Conservation (phyloP, 306 rosid genomes). For the Cucurbita pepo region DNA sequence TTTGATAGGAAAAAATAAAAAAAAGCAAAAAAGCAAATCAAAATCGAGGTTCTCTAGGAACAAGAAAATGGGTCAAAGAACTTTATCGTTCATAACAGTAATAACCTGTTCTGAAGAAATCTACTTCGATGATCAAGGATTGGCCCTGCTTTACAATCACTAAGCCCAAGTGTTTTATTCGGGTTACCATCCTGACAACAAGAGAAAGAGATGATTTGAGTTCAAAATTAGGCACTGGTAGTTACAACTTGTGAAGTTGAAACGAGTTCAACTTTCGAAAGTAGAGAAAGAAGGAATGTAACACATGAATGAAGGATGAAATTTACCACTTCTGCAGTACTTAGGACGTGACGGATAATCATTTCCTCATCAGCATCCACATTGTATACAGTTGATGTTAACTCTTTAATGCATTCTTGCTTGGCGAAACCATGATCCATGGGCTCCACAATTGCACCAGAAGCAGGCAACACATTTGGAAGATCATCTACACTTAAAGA, state of each 20-base stretch:
- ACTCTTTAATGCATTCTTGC: slow-evolving; percentile 16
- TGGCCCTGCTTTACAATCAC: slow-evolving; percentile 12
- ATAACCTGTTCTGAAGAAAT: slow-evolving; percentile 61
- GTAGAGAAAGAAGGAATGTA: not conserved
- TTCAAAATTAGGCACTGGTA: not conserved
- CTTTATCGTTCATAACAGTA: not conserved
- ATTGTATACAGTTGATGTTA: slow-evolving; percentile 12
- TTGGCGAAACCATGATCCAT: slow-evolving; percentile 19
- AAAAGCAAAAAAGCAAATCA: not conserved
- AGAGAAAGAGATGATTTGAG: not conserved
- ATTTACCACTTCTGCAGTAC: slow-evolving; percentile 28
- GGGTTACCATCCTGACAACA: slow-evolving; percentile 28
- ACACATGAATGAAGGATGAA: slow-evolving; percentile 5
- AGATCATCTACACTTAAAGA: slow-evolving; percentile 43
- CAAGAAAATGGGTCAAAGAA: not conserved
- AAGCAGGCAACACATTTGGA: slow-evolving; percentile 12
- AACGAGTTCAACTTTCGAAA: not conserved
- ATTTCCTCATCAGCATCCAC: slow-evolving; percentile 12
- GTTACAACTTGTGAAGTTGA: not conserved
- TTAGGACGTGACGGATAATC: slow-evolving; percentile 2
- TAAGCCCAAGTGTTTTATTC: slow-evolving; percentile 16
- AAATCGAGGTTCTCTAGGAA: not conserved
- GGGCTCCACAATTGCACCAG: slow-evolving; percentile 12
- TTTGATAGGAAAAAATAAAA: not conserved
- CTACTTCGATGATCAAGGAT: slow-evolving; percentile 30